Conservation (phyloP, 2,329 filamentous ascomycete genomes). For the Xylariaceae sp. region DNA sequence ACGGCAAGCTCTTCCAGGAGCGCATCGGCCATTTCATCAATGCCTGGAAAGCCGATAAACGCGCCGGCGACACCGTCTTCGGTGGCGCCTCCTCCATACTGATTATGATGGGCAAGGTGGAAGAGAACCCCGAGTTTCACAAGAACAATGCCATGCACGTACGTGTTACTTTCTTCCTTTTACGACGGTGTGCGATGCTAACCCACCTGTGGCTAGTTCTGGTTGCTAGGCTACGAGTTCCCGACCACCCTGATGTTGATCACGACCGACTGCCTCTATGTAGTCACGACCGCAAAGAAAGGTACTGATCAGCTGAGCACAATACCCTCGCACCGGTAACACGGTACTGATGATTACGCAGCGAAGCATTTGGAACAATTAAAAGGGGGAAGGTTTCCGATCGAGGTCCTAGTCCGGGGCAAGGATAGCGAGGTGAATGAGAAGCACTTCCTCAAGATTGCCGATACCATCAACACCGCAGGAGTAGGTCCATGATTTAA, state of each 20-base stretch:
- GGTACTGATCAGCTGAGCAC: slow-evolving; percentile 53
- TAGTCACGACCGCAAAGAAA: slow-evolving; percentile 97
- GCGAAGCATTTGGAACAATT: slow-evolving; percentile 91
- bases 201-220: slow-evolving; percentile 66
- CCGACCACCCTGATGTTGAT: slow-evolving; percentile 93
- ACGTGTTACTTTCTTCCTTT: slow-evolving; percentile 42
- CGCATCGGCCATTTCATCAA: slow-evolving; percentile 84
- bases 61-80: slow-evolving; percentile 82
- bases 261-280: slow-evolving; percentile 83
- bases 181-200: not conserved
- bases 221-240: slow-evolving; percentile 98
- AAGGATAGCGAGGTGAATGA: slow-evolving; percentile 92
- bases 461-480: slow-evolving; percentile 83
- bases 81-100: slow-evolving; percentile 84
- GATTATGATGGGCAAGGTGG: slow-evolving; percentile 92
- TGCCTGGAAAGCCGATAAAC: slow-evolving; percentile 96
- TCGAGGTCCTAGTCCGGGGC: slow-evolving; percentile 88
- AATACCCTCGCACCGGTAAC: not conserved
- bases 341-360: slow-evolving; percentile 46
- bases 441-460: slow-evolving; percentile 82
- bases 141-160: slow-evolving; percentile 98
- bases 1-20: slow-evolving; percentile 91
- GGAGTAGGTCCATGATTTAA: slow-evolving; percentile 63
- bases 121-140: slow-evolving; percentile 82
- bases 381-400: slow-evolving; percentile 87